These are phyloP conservation scores for Lasiosphaeria hispida DNA, from an alignment of 495 filamentous ascomycete genomes.

Conservation along the genomic window DNA sequence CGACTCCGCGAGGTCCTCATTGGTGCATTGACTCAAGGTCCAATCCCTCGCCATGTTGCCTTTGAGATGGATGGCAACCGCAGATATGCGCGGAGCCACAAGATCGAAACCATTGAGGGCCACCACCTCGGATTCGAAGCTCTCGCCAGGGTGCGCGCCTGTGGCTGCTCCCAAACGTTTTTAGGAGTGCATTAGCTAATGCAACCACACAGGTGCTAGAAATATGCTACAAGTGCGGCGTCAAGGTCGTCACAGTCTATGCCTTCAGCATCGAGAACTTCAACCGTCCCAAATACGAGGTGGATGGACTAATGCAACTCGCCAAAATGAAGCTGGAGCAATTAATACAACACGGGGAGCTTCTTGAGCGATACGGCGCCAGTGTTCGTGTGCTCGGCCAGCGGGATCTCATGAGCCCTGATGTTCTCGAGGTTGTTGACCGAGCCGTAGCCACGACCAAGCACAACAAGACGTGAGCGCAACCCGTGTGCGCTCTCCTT, in stretches of 20 bases:
- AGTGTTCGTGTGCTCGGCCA: slow-evolving; percentile 80
- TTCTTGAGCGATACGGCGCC: slow-evolving; percentile 90
- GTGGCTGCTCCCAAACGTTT: not conserved
- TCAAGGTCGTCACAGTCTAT: slow-evolving; percentile 94
- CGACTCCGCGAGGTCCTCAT: slow-evolving; percentile 77
- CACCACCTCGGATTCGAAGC: slow-evolving; percentile 96
- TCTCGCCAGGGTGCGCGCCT: slow-evolving; percentile 64
- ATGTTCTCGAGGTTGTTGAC: slow-evolving; percentile 85
- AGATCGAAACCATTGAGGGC: slow-evolving; percentile 96
- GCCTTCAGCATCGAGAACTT: slow-evolving; percentile 99
- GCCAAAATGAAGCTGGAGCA: slow-evolving; percentile 91
- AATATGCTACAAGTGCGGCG: slow-evolving; percentile 94
- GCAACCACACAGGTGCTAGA: slow-evolving; percentile 69
- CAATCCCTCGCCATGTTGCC: slow-evolving; percentile 89
- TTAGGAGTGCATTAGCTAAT: slow-evolving; percentile 7
- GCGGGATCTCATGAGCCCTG: slow-evolving; percentile 71
- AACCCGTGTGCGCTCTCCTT: not conserved
- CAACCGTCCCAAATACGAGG: slow-evolving; percentile 96
- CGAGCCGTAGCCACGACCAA: slow-evolving; percentile 77
- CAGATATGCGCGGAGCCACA: slow-evolving; percentile 80
- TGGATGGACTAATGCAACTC: slow-evolving; percentile 96
- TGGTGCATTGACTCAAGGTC: slow-evolving; percentile 82
- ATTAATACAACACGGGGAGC: slow-evolving; percentile 85
- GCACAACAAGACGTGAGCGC: slow-evolving; percentile 67
- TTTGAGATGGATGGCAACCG: slow-evolving; percentile 99